Percentiles rank a stretch among this genome's conserved stretches.
phyloP scores from a whole-genome alignment of 2,329 filamentous ascomycete genomes.

The Aspergillus brasiliensis region DNA sequence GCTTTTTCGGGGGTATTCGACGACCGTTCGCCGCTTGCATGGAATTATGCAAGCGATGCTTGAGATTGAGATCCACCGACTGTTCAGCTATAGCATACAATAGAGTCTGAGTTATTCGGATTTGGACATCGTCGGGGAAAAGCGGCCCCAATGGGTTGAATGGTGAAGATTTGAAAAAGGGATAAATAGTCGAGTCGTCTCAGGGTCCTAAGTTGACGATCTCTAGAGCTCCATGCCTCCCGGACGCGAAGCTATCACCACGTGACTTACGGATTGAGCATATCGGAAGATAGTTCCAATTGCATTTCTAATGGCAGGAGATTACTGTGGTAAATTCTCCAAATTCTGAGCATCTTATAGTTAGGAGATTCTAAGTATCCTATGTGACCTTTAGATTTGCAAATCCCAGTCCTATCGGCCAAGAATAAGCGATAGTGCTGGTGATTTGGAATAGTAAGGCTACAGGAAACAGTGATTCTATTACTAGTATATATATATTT shows the following conservation, averaged over 20 bases:
- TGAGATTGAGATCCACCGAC: no score
- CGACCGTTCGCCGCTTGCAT: neutral
- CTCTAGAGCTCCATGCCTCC: neutral
- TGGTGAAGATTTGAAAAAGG: neutral
- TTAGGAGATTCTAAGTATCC: no score
- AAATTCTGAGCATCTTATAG: no score
- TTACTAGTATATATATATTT: no score
- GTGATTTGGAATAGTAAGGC: neutral
- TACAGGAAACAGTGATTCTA: neutral
- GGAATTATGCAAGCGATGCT: neutral
- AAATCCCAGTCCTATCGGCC: no score
- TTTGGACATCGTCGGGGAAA: neutral
- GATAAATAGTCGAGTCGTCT: neutral
- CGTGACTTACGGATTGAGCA: neutral
- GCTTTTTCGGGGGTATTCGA: neutral
- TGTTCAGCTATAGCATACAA: neutral
- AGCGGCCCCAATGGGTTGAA: neutral
- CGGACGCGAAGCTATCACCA: slow-evolving; percentile 4
- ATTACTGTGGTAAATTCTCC: no score
- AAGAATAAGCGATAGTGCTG: no score
- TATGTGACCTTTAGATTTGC: no score
- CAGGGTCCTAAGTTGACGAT: neutral
- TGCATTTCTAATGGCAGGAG: no score
- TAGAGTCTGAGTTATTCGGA: neutral
- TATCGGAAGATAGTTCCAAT: neutral